Evolutionary conservation across 176 grass and related monocot genomes (phyloP).

Genomic region (Neostapfia colusana): DNA sequence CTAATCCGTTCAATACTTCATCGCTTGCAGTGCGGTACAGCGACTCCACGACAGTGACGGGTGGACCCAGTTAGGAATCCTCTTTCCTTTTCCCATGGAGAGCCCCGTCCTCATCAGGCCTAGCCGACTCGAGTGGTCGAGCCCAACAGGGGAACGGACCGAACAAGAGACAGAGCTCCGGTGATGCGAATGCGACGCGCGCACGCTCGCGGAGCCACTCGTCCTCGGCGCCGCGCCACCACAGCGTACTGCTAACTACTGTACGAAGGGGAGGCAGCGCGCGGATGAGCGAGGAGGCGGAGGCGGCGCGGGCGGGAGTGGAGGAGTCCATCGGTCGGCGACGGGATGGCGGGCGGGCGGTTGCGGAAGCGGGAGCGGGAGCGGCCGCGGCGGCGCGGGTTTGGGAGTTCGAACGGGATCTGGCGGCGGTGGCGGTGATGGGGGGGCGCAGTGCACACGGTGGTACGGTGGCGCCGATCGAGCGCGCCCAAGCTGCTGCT

Average conservation of each 20-base stretch:
- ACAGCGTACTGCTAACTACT: not conserved
- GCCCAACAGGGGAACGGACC: not conserved
- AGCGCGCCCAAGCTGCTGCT: constrained; percentile 93
- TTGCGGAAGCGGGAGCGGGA: not conserved
- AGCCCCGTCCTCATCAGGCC: constrained; percentile 6
- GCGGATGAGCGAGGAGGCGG: constrained; percentile 54
- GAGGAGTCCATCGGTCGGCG: constrained; percentile 52
- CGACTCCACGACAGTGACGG: not conserved
- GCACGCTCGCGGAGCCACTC: constrained; percentile 7
- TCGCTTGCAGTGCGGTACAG: not conserved
- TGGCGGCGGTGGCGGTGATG: constrained; percentile 92
- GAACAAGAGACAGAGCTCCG: not conserved
- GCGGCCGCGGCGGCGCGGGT: constrained; percentile 34
- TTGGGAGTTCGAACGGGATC: constrained; percentile 86
- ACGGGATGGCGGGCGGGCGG: constrained; percentile 19
- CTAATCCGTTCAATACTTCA: not conserved
- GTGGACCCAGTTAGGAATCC: not conserved
- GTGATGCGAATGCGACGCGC: not conserved
- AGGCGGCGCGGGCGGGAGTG: constrained; percentile 30
- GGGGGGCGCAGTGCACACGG: constrained; percentile 90
- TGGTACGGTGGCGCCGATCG: constrained; percentile 99
- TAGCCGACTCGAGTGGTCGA: not conserved
- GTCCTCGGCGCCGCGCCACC: not conserved
- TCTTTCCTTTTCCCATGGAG: not conserved
- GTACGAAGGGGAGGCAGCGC: not conserved